Conservation (phyloP, 2,329 filamentous ascomycete genomes). For the Penicillium sp. region DNA sequence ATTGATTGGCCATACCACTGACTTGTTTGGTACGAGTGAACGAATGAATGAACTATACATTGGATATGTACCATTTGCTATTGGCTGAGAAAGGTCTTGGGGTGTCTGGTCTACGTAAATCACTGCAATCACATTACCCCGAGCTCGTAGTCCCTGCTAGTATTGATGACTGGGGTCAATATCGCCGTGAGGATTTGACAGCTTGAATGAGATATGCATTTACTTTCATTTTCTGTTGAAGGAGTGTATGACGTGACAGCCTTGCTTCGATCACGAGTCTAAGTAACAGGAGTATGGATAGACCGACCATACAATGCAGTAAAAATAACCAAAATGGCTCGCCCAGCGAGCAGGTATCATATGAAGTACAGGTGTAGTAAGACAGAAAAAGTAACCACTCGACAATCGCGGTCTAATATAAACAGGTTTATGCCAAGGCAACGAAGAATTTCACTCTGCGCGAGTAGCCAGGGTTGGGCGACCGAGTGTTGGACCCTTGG, state of each 20-base stretch:
- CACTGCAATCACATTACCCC: neutral
- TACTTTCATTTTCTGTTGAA: neutral
- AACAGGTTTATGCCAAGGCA: neutral
- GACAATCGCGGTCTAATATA: neutral
- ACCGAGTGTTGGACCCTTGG: conserved; percentile 16
- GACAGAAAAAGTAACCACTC: neutral
- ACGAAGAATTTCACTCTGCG: conserved; percentile 5
- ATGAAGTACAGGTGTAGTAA: neutral
- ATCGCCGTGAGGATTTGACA: neutral
- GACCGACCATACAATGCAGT: neutral
- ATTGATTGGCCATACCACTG: conserved; percentile 16
- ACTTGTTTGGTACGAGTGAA: conserved; percentile 33
- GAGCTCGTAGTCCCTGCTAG: no score
- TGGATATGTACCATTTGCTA: conserved; percentile 1
- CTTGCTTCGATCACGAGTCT: neutral
- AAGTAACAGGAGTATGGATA: neutral
- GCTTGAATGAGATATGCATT: neutral
- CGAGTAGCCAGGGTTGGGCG: conserved; percentile 7
- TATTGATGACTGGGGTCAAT: neutral
- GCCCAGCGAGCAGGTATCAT: conserved; percentile 12
- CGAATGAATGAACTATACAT: conserved; percentile 36
- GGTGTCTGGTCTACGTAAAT: neutral
- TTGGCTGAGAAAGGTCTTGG: neutral
- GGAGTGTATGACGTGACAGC: neutral
- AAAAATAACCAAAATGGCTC: conserved; percentile 2